These are phyloP conservation scores for Trichoderma brevicompactum DNA, from an alignment of 2,329 filamentous ascomycete species.

Conservation along the genomic window DNA sequence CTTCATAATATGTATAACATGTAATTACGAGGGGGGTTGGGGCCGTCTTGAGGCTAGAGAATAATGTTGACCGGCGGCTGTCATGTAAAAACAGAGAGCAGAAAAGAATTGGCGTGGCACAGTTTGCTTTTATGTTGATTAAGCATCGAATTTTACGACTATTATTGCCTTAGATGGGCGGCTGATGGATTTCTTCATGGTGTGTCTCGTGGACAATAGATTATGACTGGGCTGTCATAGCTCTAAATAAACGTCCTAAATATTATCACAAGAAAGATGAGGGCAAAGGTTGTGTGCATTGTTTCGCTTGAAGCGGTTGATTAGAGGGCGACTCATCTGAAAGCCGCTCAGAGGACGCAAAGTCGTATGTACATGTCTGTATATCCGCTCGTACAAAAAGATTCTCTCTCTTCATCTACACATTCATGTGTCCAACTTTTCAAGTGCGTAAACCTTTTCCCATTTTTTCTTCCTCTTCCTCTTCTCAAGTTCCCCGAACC, in stretches of 20 bases:
- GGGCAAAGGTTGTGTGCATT: slow-evolving; percentile 11
- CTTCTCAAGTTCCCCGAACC: slow-evolving; percentile 23
- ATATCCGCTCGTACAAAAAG: slow-evolving; percentile 28
- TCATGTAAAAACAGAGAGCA: neutral
- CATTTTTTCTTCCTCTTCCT: neutral
- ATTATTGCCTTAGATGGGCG: neutral
- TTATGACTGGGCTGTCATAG: neutral
- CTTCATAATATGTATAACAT: neutral
- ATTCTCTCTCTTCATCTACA: slow-evolving; percentile 12
- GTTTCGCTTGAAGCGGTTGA: slow-evolving; percentile 25
- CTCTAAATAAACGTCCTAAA: neutral
- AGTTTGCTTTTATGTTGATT: neutral
- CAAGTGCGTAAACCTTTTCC: slow-evolving; percentile 5
- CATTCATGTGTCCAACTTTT: slow-evolving; percentile 30
- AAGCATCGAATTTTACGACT: slow-evolving; percentile 1
- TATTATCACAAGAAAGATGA: neutral
- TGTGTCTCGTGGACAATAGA: too few relatives aligned
- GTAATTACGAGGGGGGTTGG: neutral
- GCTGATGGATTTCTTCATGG: neutral
- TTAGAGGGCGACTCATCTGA: slow-evolving; percentile 27
- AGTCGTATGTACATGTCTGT: slow-evolving; percentile 31
- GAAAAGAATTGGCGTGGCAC: neutral
- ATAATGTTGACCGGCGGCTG: neutral
- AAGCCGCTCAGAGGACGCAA: slow-evolving; percentile 21
- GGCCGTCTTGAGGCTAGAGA: neutral